Conservation (phyloP, 2,329 filamentous ascomycete species). For the Teratosphaeria viscida region DNA sequence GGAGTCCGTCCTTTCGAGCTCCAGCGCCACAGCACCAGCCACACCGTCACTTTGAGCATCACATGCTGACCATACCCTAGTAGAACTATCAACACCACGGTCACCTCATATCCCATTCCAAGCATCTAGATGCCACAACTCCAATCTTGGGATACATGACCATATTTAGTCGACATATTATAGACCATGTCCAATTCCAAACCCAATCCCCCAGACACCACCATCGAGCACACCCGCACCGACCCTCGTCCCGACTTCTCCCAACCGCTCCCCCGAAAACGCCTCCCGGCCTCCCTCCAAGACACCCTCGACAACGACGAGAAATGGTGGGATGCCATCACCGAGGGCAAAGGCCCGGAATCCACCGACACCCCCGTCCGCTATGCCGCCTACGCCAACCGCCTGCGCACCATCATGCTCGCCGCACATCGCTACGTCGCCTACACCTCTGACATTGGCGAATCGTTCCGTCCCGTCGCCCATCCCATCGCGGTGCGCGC, state of each 20-base stretch:
- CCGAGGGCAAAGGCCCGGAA: slow-evolving; percentile 60
- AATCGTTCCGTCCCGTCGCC: slow-evolving; percentile 87
- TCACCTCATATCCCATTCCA: not conserved
- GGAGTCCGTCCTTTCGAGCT: not conserved
- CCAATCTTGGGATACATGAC: not conserved
- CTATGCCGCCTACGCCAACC: slow-evolving; percentile 85
- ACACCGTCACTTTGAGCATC: not conserved
- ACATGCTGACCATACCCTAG: not conserved
- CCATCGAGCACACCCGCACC: slow-evolving; percentile 32
- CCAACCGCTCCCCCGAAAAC: slow-evolving; percentile 38
- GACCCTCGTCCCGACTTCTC: slow-evolving; percentile 39
- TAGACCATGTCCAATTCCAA: slow-evolving; percentile 2
- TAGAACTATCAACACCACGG: not conserved
- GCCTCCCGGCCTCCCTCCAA: slow-evolving; percentile 46
- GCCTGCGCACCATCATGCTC: slow-evolving; percentile 56
- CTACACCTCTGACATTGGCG: slow-evolving; percentile 89
- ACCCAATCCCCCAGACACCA: slow-evolving; percentile 16
- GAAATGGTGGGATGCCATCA: slow-evolving; percentile 50
- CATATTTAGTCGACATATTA: not conserved
- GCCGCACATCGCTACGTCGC: slow-evolving; percentile 93
- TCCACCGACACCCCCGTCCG: slow-evolving; percentile 77
- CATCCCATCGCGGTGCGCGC: slow-evolving; percentile 70
- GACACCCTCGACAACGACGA: slow-evolving; percentile 52
- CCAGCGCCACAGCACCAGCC: not conserved
- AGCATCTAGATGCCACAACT: not conserved